These are phyloP conservation scores for Chaetomiaceae sp. DNA, from an alignment of 2,329 filamentous ascomycete species.

Conservation along the genomic window DNA sequence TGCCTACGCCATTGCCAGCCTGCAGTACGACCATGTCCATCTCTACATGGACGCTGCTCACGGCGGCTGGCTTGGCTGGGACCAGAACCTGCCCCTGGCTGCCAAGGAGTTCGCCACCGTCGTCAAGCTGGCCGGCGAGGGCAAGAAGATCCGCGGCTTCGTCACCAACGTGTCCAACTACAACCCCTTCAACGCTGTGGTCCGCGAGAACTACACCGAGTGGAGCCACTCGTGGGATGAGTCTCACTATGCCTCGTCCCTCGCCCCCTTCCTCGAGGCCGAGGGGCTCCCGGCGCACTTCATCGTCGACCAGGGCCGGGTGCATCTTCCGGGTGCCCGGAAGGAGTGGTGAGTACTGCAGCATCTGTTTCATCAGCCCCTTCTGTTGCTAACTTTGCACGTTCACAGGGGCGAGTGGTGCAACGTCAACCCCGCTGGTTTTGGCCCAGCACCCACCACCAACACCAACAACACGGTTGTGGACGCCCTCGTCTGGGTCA, in stretches of 20 bases:
- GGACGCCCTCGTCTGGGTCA: constrained; percentile 43
- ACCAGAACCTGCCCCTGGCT: constrained; percentile 36
- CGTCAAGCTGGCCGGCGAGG: constrained; percentile 31
- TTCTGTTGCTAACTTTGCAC: not conserved
- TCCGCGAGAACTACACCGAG: constrained; percentile 39
- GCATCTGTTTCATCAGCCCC: not conserved
- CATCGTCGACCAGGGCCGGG: constrained; percentile 44
- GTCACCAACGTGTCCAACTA: constrained; percentile 44
- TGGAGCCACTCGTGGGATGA: constrained; percentile 39
- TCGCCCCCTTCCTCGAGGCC: constrained; percentile 36
- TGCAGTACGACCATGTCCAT: constrained; percentile 37
- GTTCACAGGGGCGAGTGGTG: constrained; percentile 39
- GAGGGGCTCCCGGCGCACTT: constrained; percentile 40
- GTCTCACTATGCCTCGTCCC: constrained; percentile 36
- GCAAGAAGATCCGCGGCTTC: constrained; percentile 37
- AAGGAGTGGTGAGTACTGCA: constrained; percentile 33
- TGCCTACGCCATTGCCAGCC: constrained; percentile 36
- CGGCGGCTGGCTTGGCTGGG: constrained; percentile 42
- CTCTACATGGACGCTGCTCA: constrained; percentile 42
- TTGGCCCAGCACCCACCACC: constrained; percentile 36
- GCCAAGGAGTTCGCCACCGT: constrained; percentile 40
- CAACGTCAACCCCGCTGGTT: constrained; percentile 39
- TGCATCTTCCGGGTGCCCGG: constrained; percentile 35
- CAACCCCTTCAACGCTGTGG: constrained; percentile 37
- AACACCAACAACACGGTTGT: constrained; percentile 34